Percentiles rank a stretch among this genome's conserved stretches.
phyloP scores from a whole-genome alignment of 768 basidiomycete species.

The Psilocybe subaeruginosa region DNA sequence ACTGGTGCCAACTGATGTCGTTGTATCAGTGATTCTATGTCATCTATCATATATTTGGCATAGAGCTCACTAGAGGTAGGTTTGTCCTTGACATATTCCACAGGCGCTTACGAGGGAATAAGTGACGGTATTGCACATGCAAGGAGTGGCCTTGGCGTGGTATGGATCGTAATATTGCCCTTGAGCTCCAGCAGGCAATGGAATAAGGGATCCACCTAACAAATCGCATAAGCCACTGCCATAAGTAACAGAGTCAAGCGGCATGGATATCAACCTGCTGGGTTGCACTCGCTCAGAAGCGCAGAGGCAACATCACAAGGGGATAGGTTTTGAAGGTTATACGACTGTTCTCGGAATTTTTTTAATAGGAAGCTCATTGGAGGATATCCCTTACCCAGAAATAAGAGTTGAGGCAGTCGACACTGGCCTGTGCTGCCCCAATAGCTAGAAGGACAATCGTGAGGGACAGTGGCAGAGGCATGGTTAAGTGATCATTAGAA shows the following conservation, averaged over 20 bases:
- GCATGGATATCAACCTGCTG: not conserved
- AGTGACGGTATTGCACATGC: conserved; percentile 52
- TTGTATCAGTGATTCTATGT: not conserved
- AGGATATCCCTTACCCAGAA: not conserved
- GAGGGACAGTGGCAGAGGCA: not conserved
- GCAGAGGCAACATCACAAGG: not conserved
- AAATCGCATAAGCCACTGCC: not conserved
- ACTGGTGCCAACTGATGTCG: not conserved
- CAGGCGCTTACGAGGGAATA: conserved; percentile 63
- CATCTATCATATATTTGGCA: not conserved
- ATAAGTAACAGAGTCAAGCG: not conserved
- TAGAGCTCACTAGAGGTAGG: conserved; percentile 28
- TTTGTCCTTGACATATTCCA: conserved; percentile 53
- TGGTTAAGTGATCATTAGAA: not conserved
- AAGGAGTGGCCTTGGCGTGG: not conserved
- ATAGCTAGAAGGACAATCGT: too few species aligned
- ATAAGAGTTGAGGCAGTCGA: not conserved
- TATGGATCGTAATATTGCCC: not conserved
- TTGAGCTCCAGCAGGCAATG: not conserved
- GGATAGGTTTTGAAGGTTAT: not conserved
- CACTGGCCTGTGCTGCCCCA: not conserved
- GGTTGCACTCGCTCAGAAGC: not conserved
- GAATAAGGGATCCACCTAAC: not conserved
- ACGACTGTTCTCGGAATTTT: not conserved
- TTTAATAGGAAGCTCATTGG: too few species aligned